Conservation (phyloP, 2,329 filamentous ascomycete species). For the Colletotrichum cereale region DNA sequence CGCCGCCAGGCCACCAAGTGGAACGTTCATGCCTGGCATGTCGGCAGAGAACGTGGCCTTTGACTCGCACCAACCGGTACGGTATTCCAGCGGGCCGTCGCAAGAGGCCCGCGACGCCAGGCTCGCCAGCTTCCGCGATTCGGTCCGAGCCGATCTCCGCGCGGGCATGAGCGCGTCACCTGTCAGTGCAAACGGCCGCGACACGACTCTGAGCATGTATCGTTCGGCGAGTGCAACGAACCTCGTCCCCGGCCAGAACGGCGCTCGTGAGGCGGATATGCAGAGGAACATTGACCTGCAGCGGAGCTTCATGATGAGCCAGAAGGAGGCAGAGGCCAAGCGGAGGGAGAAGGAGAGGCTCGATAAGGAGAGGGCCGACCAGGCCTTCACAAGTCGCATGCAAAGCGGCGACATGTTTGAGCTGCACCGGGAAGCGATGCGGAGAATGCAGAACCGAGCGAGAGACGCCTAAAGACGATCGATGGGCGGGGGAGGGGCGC, state of each 20-base stretch:
- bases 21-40: conserved; percentile 10
- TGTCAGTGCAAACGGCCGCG: conserved; percentile 49
- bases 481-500: neutral
- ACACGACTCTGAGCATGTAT: conserved; percentile 51
- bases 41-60: conserved; percentile 55
- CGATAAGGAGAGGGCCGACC: conserved; percentile 70
- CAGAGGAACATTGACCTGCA: conserved; percentile 66
- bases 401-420: conserved; percentile 80
- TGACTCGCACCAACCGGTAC: conserved; percentile 68
- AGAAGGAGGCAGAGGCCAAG: conserved; percentile 73
- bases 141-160: conserved; percentile 72
- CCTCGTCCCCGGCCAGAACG: conserved; percentile 39
- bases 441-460: conserved; percentile 76
- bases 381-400: conserved; percentile 80
- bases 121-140: conserved; percentile 76
- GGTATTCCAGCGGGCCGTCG: conserved; percentile 58
- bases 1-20: conserved; percentile 14
- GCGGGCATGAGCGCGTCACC: conserved; percentile 52
- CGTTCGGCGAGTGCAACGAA: conserved; percentile 47
- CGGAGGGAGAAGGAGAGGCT: conserved; percentile 69
- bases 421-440: conserved; percentile 82
- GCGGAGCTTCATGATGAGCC: conserved; percentile 68
- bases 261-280: conserved; percentile 55
- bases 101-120: conserved; percentile 65
- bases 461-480: conserved; percentile 45